Base-by-base conservation (phyloP, 495 filamentous ascomycete species). In the Penicillium desertorum region DNA sequence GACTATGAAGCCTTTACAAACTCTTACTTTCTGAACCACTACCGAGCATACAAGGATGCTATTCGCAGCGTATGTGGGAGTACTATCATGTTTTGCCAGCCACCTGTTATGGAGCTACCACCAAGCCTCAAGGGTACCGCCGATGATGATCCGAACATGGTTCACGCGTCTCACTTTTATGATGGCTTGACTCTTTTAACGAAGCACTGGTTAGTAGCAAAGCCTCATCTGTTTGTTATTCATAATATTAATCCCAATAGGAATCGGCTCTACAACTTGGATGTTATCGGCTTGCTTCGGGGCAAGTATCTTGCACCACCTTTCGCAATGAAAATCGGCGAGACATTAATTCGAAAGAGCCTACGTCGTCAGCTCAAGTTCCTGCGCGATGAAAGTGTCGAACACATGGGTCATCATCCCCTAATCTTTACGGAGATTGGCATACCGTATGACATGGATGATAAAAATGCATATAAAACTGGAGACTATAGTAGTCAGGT, bases 381-480 rank as follows among this genome's bases (percentile, higher is more conserved):
- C 10, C 91, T 98, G 30, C 81, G 85, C 50, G 79, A 95, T 56
- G 94, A 98, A 71, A 96, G 95, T n/a, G 70, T 86, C 16, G 86
- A 95, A 30, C 86, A 92, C 53, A 91, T 97, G 82, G 94, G 94
- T 12, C 81, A 87, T 34, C 94, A 94, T 61, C 94, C 94, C 2
- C 87, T 93, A 61, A 74, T 98, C 10, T 88, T 96, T 67, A 95
- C 90, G 0, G 94, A 99, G 65, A 96, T 97, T 62, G 94, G 94
- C 22, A 96, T 98, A 57, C 94, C 94, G 0, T 99, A 96, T 67
- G 95, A 99, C 70, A 99, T 99, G 94, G 92, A 99, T 64, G 83
- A 95, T 54, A 89, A 96, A 72, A 74, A 90, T 60, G 94, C 94
- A 3, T 99, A 99, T 70, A 88, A 89, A 67, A 96, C 92, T 19